phyloP scores from a whole-genome alignment of 2,329 filamentous ascomycete species.

The Nannizziopsis arthrosporioides region DNA sequence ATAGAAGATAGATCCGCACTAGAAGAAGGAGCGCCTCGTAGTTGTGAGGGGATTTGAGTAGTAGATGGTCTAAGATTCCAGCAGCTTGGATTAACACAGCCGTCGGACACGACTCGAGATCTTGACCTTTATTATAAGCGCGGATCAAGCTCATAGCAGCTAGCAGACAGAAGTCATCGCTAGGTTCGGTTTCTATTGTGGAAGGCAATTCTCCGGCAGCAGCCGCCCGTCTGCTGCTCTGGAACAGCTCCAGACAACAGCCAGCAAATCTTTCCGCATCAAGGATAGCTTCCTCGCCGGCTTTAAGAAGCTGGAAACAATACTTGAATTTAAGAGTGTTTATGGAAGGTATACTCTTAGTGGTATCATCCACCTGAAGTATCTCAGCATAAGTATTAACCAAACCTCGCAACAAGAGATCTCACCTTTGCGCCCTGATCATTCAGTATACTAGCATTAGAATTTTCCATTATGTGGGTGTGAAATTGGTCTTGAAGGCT shows the following conservation, averaged over 20 bases:
- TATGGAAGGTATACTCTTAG: conserved; percentile 26
- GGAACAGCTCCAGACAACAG: conserved; percentile 30
- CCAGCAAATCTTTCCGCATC: conserved; percentile 29
- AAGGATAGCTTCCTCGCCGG: conserved; percentile 17
- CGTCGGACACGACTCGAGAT: conserved; percentile 18
- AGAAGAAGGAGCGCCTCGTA: conserved; percentile 37
- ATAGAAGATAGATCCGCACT: conserved; percentile 33
- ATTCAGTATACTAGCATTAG: conserved; percentile 3
- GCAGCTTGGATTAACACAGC: conserved; percentile 24
- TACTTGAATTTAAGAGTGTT: conserved; percentile 37
- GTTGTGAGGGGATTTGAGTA: conserved; percentile 36
- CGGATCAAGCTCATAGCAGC: conserved; percentile 34
- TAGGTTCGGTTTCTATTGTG: conserved; percentile 34
- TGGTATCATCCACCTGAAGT: conserved; percentile 18
- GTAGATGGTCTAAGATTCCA: conserved; percentile 30
- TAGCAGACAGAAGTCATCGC: conserved; percentile 34
- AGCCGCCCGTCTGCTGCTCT: conserved; percentile 17
- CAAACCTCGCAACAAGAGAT: background rate
- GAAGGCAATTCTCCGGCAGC: conserved; percentile 20
- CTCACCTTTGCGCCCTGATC: conserved; percentile 13
- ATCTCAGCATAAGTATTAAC: background rate
- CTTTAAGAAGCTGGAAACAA: conserved; percentile 26
- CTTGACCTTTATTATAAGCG: conserved; percentile 18
- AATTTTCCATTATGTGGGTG: conserved; percentile 16
- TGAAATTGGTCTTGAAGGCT: conserved; percentile 19